Evolutionary conservation across 176 grass and related monocot genomes (phyloP), one percentile per base, ranked within the genome.

Genomic region (Oryza coarctata): DNA sequence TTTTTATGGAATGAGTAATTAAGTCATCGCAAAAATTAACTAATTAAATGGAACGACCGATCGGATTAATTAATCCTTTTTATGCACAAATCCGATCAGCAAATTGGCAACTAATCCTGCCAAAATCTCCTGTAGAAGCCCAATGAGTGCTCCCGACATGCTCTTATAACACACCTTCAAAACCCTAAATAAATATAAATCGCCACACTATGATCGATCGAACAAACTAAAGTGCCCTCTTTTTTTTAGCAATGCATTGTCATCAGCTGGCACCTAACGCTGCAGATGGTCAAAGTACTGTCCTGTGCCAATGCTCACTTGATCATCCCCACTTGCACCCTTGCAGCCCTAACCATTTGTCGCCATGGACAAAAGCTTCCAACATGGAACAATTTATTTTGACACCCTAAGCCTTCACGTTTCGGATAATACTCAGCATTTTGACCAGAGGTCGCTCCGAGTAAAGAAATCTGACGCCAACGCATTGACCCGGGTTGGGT

Each of bases 321-420:
- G 78, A n/a, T n/a, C n/a, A 73, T 26, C 9, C 64, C 43, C 72
- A 38, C 65, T n/a, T 38, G 44, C 78, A 73, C 35, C 32, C 70
- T 25, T 70, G 26, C 55, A 47, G n/a, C 65, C 75, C 76, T 89
- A 86, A 78, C 60, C 73, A 78, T 86, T 89, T 60, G 76, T 69
- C 29, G 35, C 67, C 83, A 7, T 65, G 55, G 3, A 29, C 26
- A 14, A 68, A 74, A 86, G 3, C 30, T 35, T 30, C 63, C 63
- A 76, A 36, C 38, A 63, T 26, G 71, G 17, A 71, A 25, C 50
- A 3, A 50, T 77, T 87, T 75, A 17, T 75, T 64, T 83, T 86
- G 80, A 83, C 63, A 9, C 12, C 50, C 50, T 29, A n/a, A n/a
- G n/a, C 38, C 36, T 17, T 29, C 61, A 1, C 65, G 34, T 68